Evolutionary conservation across 768 basidiomycete species (phyloP).

Genomic region (Boletus barrowsii): DNA sequence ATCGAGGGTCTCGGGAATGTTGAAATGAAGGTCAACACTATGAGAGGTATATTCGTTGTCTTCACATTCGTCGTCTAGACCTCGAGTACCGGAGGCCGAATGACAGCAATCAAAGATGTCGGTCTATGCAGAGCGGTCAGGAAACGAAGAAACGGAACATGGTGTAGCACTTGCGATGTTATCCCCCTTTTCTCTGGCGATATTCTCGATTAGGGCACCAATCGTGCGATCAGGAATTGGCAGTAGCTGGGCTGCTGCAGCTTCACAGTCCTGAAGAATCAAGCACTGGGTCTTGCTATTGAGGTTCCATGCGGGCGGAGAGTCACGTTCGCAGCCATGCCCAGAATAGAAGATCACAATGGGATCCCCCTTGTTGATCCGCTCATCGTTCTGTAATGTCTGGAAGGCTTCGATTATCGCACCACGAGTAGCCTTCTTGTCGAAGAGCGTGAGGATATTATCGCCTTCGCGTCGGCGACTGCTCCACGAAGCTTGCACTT

Average conservation of each 20-base stretch:
- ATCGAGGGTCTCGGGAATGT: conserved; percentile 24
- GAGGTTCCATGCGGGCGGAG: conserved; percentile 25
- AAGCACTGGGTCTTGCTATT: conserved; percentile 27
- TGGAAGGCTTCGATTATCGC: conserved; percentile 31
- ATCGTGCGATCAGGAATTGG: conserved; percentile 45
- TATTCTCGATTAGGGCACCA: conserved; percentile 32
- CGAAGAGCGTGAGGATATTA: conserved; percentile 39
- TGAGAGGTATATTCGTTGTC: conserved; percentile 8
- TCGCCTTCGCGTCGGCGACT: conserved; percentile 29
- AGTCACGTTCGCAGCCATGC: conserved; percentile 36
- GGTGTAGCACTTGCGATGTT: conserved; percentile 38
- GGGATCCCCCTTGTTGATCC: conserved; percentile 30
- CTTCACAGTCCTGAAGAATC: conserved; percentile 32
- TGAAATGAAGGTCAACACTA: neutral
- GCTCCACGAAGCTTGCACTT: conserved; percentile 34
- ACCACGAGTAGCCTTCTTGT: conserved; percentile 36
- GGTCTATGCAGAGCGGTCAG: conserved; percentile 29
- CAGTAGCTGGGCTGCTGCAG: no score
- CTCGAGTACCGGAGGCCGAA: conserved; percentile 37
- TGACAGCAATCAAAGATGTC: conserved; percentile 47
- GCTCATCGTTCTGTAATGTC: conserved; percentile 24
- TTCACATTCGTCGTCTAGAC: neutral
- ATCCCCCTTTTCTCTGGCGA: conserved; percentile 39
- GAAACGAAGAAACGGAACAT: conserved; percentile 7
- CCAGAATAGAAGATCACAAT: conserved; percentile 46